Percentiles rank a stretch among this genome's conserved stretches.
phyloP scores from a whole-genome alignment of 768 basidiomycete species.

The Naganishia onofrii region DNA sequence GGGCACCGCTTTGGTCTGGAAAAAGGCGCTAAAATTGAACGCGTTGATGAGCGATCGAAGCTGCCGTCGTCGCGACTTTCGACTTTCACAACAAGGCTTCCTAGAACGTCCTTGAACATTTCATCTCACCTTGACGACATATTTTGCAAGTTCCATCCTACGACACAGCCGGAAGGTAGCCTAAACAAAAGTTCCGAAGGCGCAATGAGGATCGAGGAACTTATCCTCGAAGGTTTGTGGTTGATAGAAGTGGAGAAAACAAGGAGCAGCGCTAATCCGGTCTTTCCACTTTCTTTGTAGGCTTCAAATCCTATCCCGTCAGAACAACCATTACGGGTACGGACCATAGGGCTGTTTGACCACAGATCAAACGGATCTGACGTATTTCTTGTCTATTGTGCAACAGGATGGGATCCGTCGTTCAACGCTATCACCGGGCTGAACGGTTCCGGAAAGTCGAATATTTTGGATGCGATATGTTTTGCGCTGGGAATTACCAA shows the following conservation, averaged over 20 bases:
- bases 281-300: conserved; percentile 52
- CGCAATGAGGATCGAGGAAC: conserved; percentile 85
- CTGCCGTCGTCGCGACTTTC: conserved; percentile 1
- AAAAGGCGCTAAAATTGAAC: neutral
- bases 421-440: conserved; percentile 96
- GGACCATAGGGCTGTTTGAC: neutral
- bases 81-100: conserved; percentile 18
- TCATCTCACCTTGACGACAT: too few relatives aligned
- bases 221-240: conserved; percentile 77
- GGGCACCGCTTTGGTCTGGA: neutral
- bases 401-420: conserved; percentile 85
- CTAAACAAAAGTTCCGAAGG: too few relatives aligned
- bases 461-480: conserved; percentile 98
- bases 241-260: neutral
- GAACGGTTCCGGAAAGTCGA: conserved; percentile 84
- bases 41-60: neutral
- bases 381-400: neutral
- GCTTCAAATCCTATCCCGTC: conserved; percentile 97
- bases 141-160: neutral
- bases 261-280: neutral
- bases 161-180: neutral
- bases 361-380: neutral
- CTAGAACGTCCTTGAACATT: conserved; percentile 20
- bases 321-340: conserved; percentile 76
- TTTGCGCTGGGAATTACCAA: conserved; percentile 98